Evolutionary conservation across 805 yeast genomes (phyloP), one percentile per base, ranked within the genome.

Genomic region (Metschnikowia proteae): DNA sequence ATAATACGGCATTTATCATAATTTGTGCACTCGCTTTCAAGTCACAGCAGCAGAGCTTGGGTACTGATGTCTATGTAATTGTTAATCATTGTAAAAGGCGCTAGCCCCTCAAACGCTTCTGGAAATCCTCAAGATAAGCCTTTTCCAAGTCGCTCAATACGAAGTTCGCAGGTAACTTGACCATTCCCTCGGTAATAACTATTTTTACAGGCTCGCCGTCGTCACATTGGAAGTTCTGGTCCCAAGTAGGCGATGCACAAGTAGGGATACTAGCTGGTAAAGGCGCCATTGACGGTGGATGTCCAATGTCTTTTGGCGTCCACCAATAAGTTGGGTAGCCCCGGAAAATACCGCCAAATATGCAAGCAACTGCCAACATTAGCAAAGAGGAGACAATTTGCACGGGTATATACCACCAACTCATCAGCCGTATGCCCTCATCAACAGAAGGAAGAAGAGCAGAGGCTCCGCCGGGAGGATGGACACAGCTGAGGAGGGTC

Each of bases 391-490:
- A 71, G 0, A 82, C 67, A 3, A 83, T 46, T 46, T 82, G 84
- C 0, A 67, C 73, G 0, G 85, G 83, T 28, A 83, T 57, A 55
- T 76, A 82, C 80, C 83, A 80, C 89, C 88, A 83, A 43, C 87
- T 77, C 75, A 83, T 68, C 3, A 44, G 54, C 9, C 79, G 61
- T 3, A 82, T 66, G 6, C 58, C 53, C 0, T 60, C 75, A 45
- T 81, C 83, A 0, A 77, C 57, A 1, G 74, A 64, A 0, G 88
- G 86, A 6, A 83, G 62, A 33, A 83, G 58, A 0, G 88, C 87
- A 7, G 84, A 75, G 1, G 88, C 88, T 2, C 89, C 89, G 1
- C 84, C 82, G 0, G 89, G 89, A 0, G 89, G 89, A 60, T 84
- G 88, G 1, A 81, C 78, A 49, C 82, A 76, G 52, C 80, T 80